Percentiles rank a stretch among this genome's conserved stretches.
These are phyloP conservation scores for Stipa capillata DNA, from an alignment of 176 grass and related monocot genomes.

Conservation along the genomic window DNA sequence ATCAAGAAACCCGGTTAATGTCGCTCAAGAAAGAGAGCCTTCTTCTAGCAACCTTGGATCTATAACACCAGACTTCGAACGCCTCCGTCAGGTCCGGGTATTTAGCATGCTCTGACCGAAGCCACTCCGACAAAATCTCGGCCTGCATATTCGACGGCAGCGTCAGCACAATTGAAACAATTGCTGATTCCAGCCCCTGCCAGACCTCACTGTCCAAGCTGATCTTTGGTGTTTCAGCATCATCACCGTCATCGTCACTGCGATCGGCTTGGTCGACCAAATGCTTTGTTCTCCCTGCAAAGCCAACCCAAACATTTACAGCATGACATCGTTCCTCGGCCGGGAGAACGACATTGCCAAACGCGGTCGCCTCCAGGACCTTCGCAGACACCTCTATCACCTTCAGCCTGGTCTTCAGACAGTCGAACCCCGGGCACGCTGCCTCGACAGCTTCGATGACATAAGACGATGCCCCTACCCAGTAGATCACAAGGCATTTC, in stretches of 20 bases:
- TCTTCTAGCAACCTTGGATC: conserved; percentile 64
- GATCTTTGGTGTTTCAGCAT: conserved; percentile 7
- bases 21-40: conserved; percentile 31
- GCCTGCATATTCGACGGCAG: conserved; percentile 59
- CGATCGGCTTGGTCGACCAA: conserved; percentile 12
- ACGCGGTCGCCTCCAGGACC: conserved; percentile 59
- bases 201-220: conserved; percentile 54
- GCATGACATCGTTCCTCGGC: conserved; percentile 26
- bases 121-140: conserved; percentile 67
- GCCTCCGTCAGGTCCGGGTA: conserved; percentile 78
- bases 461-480: conserved; percentile 37
- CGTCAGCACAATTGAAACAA: conserved; percentile 66
- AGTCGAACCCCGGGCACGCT: background rate
- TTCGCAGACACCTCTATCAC: conserved; percentile 64
- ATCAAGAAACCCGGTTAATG: background rate
- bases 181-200: conserved; percentile 54
- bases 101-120: conserved; percentile 44
- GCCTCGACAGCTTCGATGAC: conserved; percentile 19
- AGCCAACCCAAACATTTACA: conserved; percentile 63
- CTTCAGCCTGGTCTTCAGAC: conserved; percentile 45
- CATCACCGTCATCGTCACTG: background rate
- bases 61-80: conserved; percentile 83
- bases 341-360: conserved; percentile 60
- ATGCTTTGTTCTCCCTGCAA: conserved; percentile 33
- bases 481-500: conserved; percentile 55